A percentile compares a stretch with the other conserved stretches of the same genome.
Conservation (phyloP, 192 early-diverging fungal species). For the Coemansia sp. region DNA sequence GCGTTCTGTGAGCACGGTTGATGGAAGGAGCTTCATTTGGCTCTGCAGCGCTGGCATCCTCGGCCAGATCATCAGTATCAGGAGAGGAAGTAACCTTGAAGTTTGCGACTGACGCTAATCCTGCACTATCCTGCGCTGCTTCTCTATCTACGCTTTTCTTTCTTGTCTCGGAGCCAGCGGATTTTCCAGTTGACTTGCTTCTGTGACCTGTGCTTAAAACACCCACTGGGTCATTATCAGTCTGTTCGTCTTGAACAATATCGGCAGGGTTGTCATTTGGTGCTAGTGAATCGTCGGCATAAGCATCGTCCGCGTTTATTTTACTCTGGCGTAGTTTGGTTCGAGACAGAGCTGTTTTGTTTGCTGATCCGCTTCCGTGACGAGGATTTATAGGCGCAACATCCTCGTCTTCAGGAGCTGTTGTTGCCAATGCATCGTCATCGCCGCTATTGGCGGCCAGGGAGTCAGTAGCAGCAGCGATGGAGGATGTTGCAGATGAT, state of each 20-base stretch:
- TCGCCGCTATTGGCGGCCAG: neutral
- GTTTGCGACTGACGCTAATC: conserved; percentile 4
- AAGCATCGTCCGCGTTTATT: neutral
- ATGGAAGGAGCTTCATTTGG: conserved; percentile 3
- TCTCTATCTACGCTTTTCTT: conserved; percentile 5
- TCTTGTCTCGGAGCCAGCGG: neutral
- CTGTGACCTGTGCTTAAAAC: conserved; percentile 1
- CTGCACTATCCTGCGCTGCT: neutral
- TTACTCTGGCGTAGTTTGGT: conserved; percentile 1
- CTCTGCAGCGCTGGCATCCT: neutral
- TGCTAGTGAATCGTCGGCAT: neutral
- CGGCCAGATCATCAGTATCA: neutral
- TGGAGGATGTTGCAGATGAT: neutral
- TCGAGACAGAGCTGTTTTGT: neutral
- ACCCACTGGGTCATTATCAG: neutral
- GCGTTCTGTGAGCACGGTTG: conserved; percentile 20
- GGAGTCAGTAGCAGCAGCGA: neutral
- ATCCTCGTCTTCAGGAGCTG: conserved; percentile 7
- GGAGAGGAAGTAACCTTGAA: neutral
- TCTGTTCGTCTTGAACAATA: neutral
- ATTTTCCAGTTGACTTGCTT: neutral
- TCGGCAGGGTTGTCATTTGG: neutral
- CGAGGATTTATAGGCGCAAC: neutral
- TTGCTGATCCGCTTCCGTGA: neutral
- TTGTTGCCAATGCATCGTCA: neutral